Percentiles rank a stretch among this genome's conserved stretches.
Conservation (phyloP, 768 basidiomycete species). For the Leccinum variicolor region DNA sequence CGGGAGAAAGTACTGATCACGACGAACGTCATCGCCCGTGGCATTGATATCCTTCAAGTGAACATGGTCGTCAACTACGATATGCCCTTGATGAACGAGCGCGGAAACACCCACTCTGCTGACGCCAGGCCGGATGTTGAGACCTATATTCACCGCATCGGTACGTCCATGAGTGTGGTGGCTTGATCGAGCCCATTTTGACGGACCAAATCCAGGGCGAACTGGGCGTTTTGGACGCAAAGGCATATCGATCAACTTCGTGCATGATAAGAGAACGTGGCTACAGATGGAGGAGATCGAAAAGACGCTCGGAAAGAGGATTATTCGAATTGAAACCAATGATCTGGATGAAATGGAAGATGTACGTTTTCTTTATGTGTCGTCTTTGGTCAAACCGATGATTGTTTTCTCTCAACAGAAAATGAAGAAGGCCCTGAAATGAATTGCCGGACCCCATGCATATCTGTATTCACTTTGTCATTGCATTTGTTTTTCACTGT, state of each 20-base stretch:
- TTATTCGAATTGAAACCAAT: constrained; percentile 82
- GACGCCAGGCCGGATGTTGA: constrained; percentile 83
- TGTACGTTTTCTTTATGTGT: constrained; percentile 41
- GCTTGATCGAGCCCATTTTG: not conserved
- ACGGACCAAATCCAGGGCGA: constrained; percentile 61
- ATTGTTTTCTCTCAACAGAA: constrained; percentile 40
- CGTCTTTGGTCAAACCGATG: not conserved
- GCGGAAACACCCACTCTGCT: constrained; percentile 37
- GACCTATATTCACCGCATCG: constrained; percentile 97
- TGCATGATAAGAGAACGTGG: constrained; percentile 87
- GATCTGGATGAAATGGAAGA: constrained; percentile 95
- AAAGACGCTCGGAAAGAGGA: constrained; percentile 69
- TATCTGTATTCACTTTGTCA: not conserved
- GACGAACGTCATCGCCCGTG: constrained; percentile 97
- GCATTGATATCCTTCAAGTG: constrained; percentile 97
- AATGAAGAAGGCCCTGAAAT: constrained; percentile 82
- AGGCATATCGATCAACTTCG: constrained; percentile 97
- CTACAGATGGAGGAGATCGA: constrained; percentile 89
- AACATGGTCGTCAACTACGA: constrained; percentile 99
- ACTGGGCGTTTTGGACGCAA: constrained; percentile 98
- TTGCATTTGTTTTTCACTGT: not conserved
- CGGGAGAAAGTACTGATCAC: constrained; percentile 97
- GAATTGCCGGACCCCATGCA: not conserved
- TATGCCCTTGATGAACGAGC: constrained; percentile 81
- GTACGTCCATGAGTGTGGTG: constrained; percentile 41